Conservation (phyloP, 495 filamentous ascomycete species). For the Penicillium chermesinum region DNA sequence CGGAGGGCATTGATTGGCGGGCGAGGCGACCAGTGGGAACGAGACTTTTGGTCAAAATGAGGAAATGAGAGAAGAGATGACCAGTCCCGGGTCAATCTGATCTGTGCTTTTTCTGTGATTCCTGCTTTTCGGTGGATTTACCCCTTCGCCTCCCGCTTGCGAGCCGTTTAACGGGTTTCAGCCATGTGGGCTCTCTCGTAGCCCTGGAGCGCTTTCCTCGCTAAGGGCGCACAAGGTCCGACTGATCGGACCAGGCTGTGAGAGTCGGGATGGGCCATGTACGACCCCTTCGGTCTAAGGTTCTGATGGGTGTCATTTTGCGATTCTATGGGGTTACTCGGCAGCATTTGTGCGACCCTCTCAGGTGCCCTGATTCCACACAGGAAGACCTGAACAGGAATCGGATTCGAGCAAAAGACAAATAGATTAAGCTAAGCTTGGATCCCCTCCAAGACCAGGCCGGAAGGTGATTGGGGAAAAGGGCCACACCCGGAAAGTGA, state of each 20-base stretch:
- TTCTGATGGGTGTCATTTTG: slow-evolving; percentile 8
- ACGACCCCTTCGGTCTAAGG: slow-evolving; percentile 10
- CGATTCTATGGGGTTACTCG: slow-evolving; percentile 5
- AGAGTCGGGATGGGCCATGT: slow-evolving; percentile 15
- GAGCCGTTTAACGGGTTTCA: background rate
- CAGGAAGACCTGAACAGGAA: too few species aligned
- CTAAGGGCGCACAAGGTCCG: background rate
- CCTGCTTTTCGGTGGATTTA: background rate
- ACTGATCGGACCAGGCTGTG: background rate
- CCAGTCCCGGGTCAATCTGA: background rate
- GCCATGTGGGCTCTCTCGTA: background rate
- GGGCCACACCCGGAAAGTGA: slow-evolving; percentile 1
- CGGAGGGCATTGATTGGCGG: too few species aligned
- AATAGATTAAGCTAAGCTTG: too few species aligned
- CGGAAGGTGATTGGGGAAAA: background rate
- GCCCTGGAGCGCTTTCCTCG: background rate
- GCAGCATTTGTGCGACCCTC: slow-evolving; percentile 3
- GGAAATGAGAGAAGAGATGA: too few species aligned
- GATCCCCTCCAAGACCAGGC: too few species aligned
- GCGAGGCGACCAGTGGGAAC: too few species aligned
- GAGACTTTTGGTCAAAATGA: too few species aligned
- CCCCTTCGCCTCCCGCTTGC: background rate
- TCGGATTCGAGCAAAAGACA: too few species aligned
- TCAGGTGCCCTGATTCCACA: background rate
- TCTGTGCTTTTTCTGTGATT: background rate